Conservation (phyloP, 2,329 filamentous ascomycete genomes). For the Xylariaceae sp. region DNA sequence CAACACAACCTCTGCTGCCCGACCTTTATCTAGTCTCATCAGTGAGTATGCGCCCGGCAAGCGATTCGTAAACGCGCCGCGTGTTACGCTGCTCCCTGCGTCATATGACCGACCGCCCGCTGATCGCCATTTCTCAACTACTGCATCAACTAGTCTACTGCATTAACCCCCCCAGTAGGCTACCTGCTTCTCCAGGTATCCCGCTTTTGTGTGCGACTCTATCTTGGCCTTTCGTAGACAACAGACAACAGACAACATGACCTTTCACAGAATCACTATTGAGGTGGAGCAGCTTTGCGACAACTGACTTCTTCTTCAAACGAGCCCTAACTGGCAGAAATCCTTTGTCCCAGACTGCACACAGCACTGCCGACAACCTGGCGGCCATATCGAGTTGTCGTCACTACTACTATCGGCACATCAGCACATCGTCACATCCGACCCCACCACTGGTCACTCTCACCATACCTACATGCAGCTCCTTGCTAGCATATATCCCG, state of each 20-base stretch:
- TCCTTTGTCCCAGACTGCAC: background rate
- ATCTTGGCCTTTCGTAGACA: background rate
- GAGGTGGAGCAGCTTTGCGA: slow-evolving; percentile 3
- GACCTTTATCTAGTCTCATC: slow-evolving; percentile 17
- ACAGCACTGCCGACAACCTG: slow-evolving; percentile 7
- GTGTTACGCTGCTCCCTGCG: slow-evolving; percentile 29
- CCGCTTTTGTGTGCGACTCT: slow-evolving; percentile 20
- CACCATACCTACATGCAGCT: slow-evolving; percentile 11
- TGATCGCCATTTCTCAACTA: slow-evolving; percentile 22
- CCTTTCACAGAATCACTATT: background rate
- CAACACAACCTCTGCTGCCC: slow-evolving; percentile 29
- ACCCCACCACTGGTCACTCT: slow-evolving; percentile 25
- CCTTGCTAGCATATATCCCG: slow-evolving; percentile 7
- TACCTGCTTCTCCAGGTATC: slow-evolving; percentile 18
- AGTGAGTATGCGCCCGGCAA: slow-evolving; percentile 30
- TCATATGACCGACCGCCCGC: slow-evolving; percentile 22
- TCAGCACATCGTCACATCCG: slow-evolving; percentile 27
- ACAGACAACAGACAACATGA: no score
- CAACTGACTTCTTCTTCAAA: background rate
- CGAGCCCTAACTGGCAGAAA: slow-evolving; percentile 9
- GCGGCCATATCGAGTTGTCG: slow-evolving; percentile 4
- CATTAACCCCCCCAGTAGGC: background rate
- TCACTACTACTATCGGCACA: slow-evolving; percentile 20
- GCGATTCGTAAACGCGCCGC: slow-evolving; percentile 34
- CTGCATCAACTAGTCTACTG: slow-evolving; percentile 8